phyloP scores from a whole-genome alignment of 148 eudicot genomes.

The Camellia sinensis region DNA sequence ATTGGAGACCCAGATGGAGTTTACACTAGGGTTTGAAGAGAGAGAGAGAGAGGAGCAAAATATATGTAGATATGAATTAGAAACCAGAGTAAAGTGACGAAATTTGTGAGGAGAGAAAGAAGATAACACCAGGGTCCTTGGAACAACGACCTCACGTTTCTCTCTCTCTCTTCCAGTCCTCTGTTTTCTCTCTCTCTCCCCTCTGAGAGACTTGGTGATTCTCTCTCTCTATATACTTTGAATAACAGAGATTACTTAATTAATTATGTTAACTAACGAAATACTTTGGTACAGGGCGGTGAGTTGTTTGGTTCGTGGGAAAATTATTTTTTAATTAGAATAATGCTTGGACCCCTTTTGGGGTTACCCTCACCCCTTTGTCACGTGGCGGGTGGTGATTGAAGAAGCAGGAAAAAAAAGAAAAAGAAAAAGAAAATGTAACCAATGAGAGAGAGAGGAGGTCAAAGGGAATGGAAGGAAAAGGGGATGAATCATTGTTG shows the following conservation, averaged over 20 bases:
- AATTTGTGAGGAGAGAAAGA: neutral
- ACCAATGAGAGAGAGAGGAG: too few relatives aligned
- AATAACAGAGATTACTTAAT: too few relatives aligned
- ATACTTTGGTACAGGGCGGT: neutral
- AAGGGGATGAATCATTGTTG: too few relatives aligned
- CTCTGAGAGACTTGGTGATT: neutral
- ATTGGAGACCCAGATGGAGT: slow-evolving; percentile 29
- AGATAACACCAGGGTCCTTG: neutral
- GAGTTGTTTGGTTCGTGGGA: neutral
- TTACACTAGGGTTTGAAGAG: neutral
- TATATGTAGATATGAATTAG: neutral
- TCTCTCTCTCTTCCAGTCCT: slow-evolving; percentile 4
- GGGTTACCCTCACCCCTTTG: too few relatives aligned
- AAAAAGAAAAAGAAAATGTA: too few relatives aligned
- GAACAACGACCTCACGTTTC: slow-evolving; percentile 4
- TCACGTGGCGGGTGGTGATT: too few relatives aligned
- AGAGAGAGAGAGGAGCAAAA: neutral
- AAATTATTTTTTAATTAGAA: neutral
- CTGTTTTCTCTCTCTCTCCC: neutral
- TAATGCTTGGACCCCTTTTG: too few relatives aligned
- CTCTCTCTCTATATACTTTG: too few relatives aligned
- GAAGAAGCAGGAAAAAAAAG: too few relatives aligned
- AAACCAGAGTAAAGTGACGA: neutral
- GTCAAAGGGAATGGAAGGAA: too few relatives aligned
- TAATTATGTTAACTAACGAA: neutral